Percentiles rank a stretch among this genome's conserved stretches.
Conservation (phyloP, 1,284 basidiomycete species). For the Wolfiporia cocos region DNA sequence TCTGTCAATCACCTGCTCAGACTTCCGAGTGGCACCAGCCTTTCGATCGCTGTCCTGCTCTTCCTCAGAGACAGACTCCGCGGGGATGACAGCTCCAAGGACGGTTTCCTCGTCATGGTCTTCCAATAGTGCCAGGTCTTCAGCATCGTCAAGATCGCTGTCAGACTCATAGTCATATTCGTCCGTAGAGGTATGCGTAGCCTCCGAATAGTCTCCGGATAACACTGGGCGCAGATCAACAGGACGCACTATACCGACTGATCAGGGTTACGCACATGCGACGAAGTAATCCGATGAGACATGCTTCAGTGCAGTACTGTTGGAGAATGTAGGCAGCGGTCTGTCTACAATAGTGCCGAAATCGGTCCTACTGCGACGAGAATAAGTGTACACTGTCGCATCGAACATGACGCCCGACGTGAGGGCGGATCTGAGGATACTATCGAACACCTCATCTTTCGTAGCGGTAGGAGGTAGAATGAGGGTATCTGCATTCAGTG, state of each 20-base stretch:
- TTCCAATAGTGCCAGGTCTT: too few relatives aligned
- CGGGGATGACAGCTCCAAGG: too few relatives aligned
- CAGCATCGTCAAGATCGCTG: constrained; percentile 5
- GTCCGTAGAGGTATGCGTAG: too few relatives aligned
- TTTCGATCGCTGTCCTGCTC: too few relatives aligned
- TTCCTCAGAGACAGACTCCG: too few relatives aligned
- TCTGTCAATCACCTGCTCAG: too few relatives aligned
- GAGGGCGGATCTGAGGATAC: constrained; percentile 10
- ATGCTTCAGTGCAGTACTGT: too few relatives aligned
- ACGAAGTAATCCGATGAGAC: too few relatives aligned
- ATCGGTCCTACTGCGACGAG: constrained; percentile 7
- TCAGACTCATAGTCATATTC: constrained; percentile 8
- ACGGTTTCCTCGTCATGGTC: background rate
- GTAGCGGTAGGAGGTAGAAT: background rate
- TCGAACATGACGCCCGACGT: constrained; percentile 13
- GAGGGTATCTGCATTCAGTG: too few relatives aligned
- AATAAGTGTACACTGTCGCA: constrained; percentile 14
- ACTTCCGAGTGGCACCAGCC: too few relatives aligned
- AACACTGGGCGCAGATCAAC: constrained; percentile 1
- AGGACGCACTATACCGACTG: background rate
- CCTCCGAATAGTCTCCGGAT: too few relatives aligned
- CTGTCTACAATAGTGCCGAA: constrained; percentile 10
- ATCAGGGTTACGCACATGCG: constrained; percentile 8
- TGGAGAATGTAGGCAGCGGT: too few relatives aligned
- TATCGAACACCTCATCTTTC: background rate